These are phyloP conservation scores for Phytophthora tubulina DNA, from an alignment of 352 stramenopile species.

Conservation along the genomic window DNA sequence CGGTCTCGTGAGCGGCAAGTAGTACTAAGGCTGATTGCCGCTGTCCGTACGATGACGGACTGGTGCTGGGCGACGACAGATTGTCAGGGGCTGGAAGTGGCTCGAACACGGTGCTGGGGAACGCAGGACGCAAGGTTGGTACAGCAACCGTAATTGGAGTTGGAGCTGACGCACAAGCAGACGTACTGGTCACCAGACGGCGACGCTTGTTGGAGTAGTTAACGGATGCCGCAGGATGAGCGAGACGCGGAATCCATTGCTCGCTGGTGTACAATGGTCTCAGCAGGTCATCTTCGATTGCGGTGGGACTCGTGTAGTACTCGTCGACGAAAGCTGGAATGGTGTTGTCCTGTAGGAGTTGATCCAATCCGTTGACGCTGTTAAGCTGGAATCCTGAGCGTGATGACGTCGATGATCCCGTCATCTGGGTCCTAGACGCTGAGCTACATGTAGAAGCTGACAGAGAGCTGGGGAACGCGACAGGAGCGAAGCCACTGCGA, in stretches of 20 bases:
- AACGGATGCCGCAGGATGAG: slow-evolving; percentile 14
- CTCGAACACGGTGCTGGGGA: slow-evolving; percentile 16
- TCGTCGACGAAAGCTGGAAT: slow-evolving; percentile 52
- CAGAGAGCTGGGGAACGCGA: slow-evolving; percentile 40
- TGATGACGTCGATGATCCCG: slow-evolving; percentile 6
- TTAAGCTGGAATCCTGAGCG: slow-evolving; percentile 31
- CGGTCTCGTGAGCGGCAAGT: slow-evolving; percentile 33
- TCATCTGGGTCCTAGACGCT: neutral
- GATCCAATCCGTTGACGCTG: slow-evolving; percentile 50
- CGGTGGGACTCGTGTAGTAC: slow-evolving; percentile 63
- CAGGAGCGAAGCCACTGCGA: slow-evolving; percentile 32
- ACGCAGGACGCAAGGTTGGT: slow-evolving; percentile 10
- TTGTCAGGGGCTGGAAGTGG: slow-evolving; percentile 28
- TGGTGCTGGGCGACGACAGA: slow-evolving; percentile 26
- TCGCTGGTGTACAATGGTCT: slow-evolving; percentile 41
- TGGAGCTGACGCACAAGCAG: slow-evolving; percentile 3
- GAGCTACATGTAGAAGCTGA: slow-evolving; percentile 19
- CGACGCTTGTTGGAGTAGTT: slow-evolving; percentile 42
- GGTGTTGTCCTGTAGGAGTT: slow-evolving; percentile 66
- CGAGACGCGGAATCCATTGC: slow-evolving; percentile 30
- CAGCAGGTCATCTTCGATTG: slow-evolving; percentile 61
- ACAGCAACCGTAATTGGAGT: slow-evolving; percentile 9
- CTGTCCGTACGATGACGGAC: slow-evolving; percentile 8
- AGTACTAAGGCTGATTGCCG: slow-evolving; percentile 18
- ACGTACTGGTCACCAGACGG: slow-evolving; percentile 15